These are phyloP conservation scores for Agaricus bisporus DNA, from an alignment of 768 basidiomycete genomes.

Conservation along the genomic window DNA sequence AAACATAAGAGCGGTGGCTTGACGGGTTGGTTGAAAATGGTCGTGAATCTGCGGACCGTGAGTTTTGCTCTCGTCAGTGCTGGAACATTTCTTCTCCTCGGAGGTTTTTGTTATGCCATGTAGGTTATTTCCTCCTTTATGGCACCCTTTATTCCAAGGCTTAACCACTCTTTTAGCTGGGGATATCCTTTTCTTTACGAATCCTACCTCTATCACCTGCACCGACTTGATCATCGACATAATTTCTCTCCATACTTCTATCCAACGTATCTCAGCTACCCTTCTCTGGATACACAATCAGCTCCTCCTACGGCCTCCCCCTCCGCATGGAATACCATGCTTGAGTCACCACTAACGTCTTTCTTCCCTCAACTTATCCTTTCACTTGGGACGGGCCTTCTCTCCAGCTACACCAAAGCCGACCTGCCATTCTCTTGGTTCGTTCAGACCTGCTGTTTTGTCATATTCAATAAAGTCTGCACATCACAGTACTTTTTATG, in stretches of 20 bases:
- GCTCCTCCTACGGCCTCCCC: constrained; percentile 15
- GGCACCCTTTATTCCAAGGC: not conserved
- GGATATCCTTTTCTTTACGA: constrained; percentile 88
- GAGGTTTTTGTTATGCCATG: constrained; percentile 61
- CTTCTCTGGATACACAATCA: constrained; percentile 23
- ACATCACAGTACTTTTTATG: constrained; percentile 99
- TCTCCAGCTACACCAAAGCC: constrained; percentile 49
- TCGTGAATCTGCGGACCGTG: constrained; percentile 47
- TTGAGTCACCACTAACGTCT: constrained; percentile 71
- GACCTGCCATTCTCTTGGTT: constrained; percentile 85
- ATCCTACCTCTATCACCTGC: constrained; percentile 89
- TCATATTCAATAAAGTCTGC: constrained; percentile 98
- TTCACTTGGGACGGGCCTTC: constrained; percentile 65
- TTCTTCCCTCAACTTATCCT: constrained; percentile 82
- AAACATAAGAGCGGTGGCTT: constrained; percentile 15
- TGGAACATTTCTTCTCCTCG: constrained; percentile 58
- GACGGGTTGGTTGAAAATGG: constrained; percentile 23
- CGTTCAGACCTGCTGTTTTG: constrained; percentile 84
- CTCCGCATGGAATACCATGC: constrained; percentile 23
- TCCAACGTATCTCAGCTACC: constrained; percentile 84
- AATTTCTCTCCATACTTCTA: constrained; percentile 99
- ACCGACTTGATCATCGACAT: constrained; percentile 91
- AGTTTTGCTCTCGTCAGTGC: constrained; percentile 69
- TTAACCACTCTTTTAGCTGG: constrained; percentile 56
- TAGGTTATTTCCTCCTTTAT: constrained; percentile 9